Percentiles rank a stretch among this genome's conserved stretches.
These are phyloP conservation scores for Leersia perrieri DNA, from an alignment of 176 grass and related monocot genomes.

Conservation along the genomic window DNA sequence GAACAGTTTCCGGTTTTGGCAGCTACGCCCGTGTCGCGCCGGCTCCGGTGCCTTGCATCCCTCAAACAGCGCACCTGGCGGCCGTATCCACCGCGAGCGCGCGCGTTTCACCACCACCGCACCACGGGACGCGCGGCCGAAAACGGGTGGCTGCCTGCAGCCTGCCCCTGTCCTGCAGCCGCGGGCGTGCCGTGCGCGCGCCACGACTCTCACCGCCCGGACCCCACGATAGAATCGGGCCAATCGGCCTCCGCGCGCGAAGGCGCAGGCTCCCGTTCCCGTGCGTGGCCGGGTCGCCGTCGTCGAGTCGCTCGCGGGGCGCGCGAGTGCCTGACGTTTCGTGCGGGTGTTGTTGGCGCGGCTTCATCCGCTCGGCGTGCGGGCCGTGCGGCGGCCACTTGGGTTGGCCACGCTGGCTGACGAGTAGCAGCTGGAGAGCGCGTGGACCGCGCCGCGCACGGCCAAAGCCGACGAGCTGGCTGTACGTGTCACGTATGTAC, in stretches of 20 bases:
- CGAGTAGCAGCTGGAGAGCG: conserved; percentile 17
- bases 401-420: neutral
- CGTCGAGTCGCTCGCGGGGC: no score
- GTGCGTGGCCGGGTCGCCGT: no score
- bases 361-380: conserved; percentile 8
- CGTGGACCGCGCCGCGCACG: conserved; percentile 2
- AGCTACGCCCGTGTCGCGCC: neutral
- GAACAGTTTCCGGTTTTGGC: conserved; percentile 24
- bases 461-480: conserved; percentile 12
- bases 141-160: conserved; percentile 16
- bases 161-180: no score
- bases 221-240: neutral
- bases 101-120: neutral
- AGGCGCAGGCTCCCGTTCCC: no score
- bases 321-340: conserved; percentile 10
- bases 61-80: conserved; percentile 3
- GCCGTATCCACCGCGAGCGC: neutral
- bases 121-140: neutral
- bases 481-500: neutral
- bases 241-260: no score
- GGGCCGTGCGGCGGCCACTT: conserved; percentile 15
- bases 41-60: neutral
- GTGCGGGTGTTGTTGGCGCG: conserved; percentile 16
- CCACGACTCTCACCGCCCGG: no score
- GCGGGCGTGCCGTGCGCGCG: no score